Evolutionary conservation across 1,284 basidiomycete species (phyloP), one percentile per base, ranked within the genome.

Genomic region (Cutaneotrichosporon sp.): DNA sequence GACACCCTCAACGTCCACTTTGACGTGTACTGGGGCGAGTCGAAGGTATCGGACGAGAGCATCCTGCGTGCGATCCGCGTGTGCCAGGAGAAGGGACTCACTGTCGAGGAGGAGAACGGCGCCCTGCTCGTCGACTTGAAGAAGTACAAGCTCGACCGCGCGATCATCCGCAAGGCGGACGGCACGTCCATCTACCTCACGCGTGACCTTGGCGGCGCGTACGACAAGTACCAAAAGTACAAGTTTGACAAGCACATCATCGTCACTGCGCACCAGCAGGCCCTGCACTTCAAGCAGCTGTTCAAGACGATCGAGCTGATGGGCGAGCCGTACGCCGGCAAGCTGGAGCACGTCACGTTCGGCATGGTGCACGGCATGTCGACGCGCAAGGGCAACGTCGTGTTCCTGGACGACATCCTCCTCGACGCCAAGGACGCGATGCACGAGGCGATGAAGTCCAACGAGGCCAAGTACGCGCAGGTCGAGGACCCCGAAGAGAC

Each of bases 231-330:
- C 78, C 85, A 90, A 62, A 85, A 88, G 71, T 91, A 91, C 80
- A 82, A 87, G 55, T 96, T 97, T 64, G 92, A 98, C 82, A 97
- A 97, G 79, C 94, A 97, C 88, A 88, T 97, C 70, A 94, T 94
- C 76, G 91, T 97, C 68, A 84, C 96, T 42, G 85, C 90, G 1
- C 84, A 87, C n/a, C 92, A 96, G 70, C 96, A 99, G 75, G 88
- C 94, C 61, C 80, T 97, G 20, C 93, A 99, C 72, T 80, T 91
- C 41, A 81, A 86, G 5, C 94, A 97, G 69, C 87, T 97, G 76
- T 93, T 96, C 84, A 93, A 97, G 77, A 84, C 94, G 24, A 82
- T 97, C 47, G 82, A 91, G 61, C 80, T 97, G 39, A 91, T 98
- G 87, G 83, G 83, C 19, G 88, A 88, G 77, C 81, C 84, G 9